Evolutionary conservation across 495 filamentous ascomycete species (phyloP).

Genomic region (Friedmanniomyces simplex): DNA sequence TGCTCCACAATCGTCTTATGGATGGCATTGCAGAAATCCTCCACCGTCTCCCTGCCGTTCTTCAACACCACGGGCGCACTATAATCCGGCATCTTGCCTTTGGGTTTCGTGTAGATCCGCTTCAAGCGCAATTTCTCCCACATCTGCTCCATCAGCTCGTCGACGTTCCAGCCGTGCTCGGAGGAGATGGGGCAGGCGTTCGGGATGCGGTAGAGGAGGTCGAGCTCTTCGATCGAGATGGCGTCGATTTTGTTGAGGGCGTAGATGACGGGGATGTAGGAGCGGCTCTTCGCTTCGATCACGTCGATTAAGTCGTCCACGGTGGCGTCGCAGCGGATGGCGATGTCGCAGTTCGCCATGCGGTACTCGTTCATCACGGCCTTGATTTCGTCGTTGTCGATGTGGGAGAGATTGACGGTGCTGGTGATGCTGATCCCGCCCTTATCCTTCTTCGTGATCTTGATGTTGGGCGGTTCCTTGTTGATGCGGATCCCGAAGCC

Average conservation of each 20-base stretch:
- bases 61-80: conserved; percentile 80
- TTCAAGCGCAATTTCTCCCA: conserved; percentile 92
- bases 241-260: conserved; percentile 98
- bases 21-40: conserved; percentile 97
- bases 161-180: conserved; percentile 97
- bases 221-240: conserved; percentile 93
- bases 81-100: conserved; percentile 91
- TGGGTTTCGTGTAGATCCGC: conserved; percentile 95
- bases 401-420: conserved; percentile 83
- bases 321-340: conserved; percentile 91
- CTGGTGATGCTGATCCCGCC: conserved; percentile 89
- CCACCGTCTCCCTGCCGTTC: conserved; percentile 71
- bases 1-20: conserved; percentile 93
- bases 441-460: conserved; percentile 99
- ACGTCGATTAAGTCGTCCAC: conserved; percentile 91
- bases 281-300: conserved; percentile 86
- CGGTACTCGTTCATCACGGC: conserved; percentile 96
- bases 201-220: conserved; percentile 90
- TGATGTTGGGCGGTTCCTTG: conserved; percentile 92
- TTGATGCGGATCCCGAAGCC: conserved; percentile 98
- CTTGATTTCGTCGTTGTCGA: conserved; percentile 91
- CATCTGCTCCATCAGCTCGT: conserved; percentile 94
- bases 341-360: conserved; percentile 93
- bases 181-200: conserved; percentile 95
- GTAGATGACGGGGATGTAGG: conserved; percentile 96